A percentile compares a stretch with the other conserved stretches of the same genome.
Conservation (phyloP, 768 basidiomycete genomes). For the Pleurotus pulmonarius region DNA sequence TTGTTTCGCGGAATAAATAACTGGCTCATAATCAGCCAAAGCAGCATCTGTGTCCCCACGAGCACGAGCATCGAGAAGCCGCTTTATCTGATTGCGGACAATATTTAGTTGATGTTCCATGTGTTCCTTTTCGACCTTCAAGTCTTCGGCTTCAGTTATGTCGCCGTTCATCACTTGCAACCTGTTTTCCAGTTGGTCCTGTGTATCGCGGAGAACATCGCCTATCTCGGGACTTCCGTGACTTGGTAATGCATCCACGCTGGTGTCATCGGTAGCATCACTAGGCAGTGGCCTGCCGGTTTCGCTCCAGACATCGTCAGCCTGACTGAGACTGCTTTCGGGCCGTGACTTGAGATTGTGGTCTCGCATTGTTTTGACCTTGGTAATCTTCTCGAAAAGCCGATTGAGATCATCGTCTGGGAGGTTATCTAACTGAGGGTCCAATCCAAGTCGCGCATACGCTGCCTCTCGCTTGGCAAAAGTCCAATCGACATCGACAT, state of each 20-base stretch:
- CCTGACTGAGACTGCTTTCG: slow-evolving; percentile 84
- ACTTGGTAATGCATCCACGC: slow-evolving; percentile 63
- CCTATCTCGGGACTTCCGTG: slow-evolving; percentile 64
- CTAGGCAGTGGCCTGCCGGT: slow-evolving; percentile 75
- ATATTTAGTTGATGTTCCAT: slow-evolving; percentile 86
- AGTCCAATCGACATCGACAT: slow-evolving; percentile 91
- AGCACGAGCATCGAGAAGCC: slow-evolving; percentile 71
- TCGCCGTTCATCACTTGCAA: slow-evolving; percentile 54
- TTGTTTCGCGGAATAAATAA: slow-evolving; percentile 79
- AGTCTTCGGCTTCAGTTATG: slow-evolving; percentile 72
- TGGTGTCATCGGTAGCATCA: slow-evolving; percentile 87
- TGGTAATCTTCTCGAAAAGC: slow-evolving; percentile 91
- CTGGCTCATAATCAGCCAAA: slow-evolving; percentile 67
- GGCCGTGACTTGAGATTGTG: slow-evolving; percentile 79
- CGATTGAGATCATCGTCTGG: slow-evolving; percentile 95
- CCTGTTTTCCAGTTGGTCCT: slow-evolving; percentile 72
- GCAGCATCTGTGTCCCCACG: slow-evolving; percentile 72
- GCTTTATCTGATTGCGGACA: slow-evolving; percentile 79
- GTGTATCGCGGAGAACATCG: slow-evolving; percentile 63
- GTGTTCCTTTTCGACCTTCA: slow-evolving; percentile 88
- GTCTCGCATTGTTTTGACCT: slow-evolving; percentile 84
- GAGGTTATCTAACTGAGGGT: slow-evolving; percentile 87
- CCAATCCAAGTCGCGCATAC: slow-evolving; percentile 77
- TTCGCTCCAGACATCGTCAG: slow-evolving; percentile 89
- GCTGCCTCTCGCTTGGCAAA: slow-evolving; percentile 95